A percentile compares a stretch with the other conserved stretches of the same genome.
Conservation (phyloP, 177 flowering plant genomes). For the Vitis hybrid region DNA sequence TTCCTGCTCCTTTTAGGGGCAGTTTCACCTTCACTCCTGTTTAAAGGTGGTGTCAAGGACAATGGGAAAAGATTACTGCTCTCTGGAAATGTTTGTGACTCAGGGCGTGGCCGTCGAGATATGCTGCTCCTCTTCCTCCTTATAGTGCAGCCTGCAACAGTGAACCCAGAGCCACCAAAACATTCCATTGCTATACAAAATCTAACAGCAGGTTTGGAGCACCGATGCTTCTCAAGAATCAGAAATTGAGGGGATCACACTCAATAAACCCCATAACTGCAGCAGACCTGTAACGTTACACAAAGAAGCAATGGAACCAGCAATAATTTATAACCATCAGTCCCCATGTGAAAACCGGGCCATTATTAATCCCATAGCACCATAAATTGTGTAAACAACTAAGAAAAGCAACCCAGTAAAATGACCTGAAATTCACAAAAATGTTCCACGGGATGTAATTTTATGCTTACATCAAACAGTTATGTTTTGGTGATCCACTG, state of each 20-base stretch:
- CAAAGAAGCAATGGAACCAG: neutral
- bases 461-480: too few relatives aligned
- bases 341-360: too few relatives aligned
- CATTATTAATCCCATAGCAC: too few relatives aligned
- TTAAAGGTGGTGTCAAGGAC: neutral
- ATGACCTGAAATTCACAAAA: too few relatives aligned
- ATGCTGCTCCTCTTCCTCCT: conserved; percentile 23
- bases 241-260: neutral
- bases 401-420: too few relatives aligned
- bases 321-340: too few relatives aligned
- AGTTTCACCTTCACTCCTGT: too few relatives aligned
- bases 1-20: too few relatives aligned
- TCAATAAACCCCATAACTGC: neutral
- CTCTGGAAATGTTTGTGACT: conserved; percentile 6
- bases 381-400: too few relatives aligned
- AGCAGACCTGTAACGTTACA: neutral
- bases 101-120: conserved; percentile 21
- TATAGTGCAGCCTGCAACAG: conserved; percentile 4
- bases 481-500: too few relatives aligned
- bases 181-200: conserved; percentile 13
- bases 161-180: conserved; percentile 6
- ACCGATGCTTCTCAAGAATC: neutral
- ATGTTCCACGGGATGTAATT: too few relatives aligned
- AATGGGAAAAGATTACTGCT: conserved; percentile 5
- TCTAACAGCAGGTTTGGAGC: neutral